Conservation (phyloP, 2,329 filamentous ascomycete genomes). For the Penicillium sp. region DNA sequence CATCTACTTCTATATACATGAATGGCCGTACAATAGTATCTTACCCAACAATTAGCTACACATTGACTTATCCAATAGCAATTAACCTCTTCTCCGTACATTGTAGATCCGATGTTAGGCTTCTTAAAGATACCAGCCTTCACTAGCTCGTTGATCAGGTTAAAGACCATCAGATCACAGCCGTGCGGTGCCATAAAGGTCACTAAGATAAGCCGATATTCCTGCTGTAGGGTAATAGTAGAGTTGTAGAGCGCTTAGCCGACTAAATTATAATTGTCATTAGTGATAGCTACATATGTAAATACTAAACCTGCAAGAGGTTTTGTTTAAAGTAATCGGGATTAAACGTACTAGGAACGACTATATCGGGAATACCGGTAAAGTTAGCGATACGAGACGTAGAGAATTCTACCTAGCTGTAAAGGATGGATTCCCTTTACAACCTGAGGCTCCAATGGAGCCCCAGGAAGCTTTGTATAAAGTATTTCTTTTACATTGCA, state of each 20-base stretch:
- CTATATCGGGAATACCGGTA: not conserved
- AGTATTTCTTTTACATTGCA: too few relatives aligned
- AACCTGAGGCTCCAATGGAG: too few relatives aligned
- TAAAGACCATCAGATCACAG: constrained; percentile 59
- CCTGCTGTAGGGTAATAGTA: constrained; percentile 42
- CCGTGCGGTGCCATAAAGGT: constrained; percentile 58
- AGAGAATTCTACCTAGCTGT: not conserved
- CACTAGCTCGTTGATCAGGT: constrained; percentile 51
- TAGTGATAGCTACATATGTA: not conserved
- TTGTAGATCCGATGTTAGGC: not conserved
- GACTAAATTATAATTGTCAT: not conserved
- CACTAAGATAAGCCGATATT: constrained; percentile 57
- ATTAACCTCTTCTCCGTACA: not conserved
- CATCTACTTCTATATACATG: not conserved
- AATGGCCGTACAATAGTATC: not conserved
- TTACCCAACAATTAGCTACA: too few relatives aligned
- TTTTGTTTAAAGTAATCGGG: not conserved
- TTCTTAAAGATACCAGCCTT: not conserved
- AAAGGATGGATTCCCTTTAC: too few relatives aligned
- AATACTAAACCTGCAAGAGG: not conserved
- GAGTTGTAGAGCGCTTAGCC: constrained; percentile 37
- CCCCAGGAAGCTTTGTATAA: too few relatives aligned
- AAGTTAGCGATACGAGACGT: not conserved
- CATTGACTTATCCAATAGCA: not conserved
- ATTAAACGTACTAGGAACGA: not conserved